phyloP scores from a whole-genome alignment of 2,329 filamentous ascomycete species.

The Colletotrichum sp. region DNA sequence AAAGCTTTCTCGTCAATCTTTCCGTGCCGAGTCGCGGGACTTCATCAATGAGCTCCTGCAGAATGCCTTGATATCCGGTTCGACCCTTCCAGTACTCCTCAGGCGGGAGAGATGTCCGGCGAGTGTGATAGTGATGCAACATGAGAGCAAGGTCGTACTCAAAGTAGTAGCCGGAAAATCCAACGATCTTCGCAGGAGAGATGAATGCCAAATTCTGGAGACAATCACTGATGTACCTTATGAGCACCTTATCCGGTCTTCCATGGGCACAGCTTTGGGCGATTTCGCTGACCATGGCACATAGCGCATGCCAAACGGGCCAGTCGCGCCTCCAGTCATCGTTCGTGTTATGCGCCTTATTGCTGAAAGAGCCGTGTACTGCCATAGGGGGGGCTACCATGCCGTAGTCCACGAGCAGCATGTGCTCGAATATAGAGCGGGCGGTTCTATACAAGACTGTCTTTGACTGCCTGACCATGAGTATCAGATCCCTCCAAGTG shows the following conservation, averaged over 20 bases:
- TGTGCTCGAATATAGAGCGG: rapidly evolving
- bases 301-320: rapidly evolving
- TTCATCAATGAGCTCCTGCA: neutral
- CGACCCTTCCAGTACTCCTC: rapidly evolving
- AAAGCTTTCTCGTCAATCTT: neutral
- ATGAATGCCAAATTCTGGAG: too few species aligned
- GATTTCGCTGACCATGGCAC: neutral
- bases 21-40: rapidly evolving
- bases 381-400: rapidly evolving
- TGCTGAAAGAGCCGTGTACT: too few species aligned
- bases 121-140: neutral
- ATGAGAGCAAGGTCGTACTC: neutral
- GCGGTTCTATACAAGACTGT: too few species aligned
- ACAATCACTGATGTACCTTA: too few species aligned
- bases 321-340: neutral
- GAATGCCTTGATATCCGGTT: neutral
- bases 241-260: too few species aligned
- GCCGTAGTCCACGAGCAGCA: neutral
- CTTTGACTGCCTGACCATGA: rapidly evolving
- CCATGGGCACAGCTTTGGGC: neutral
- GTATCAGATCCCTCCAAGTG: rapidly evolving
- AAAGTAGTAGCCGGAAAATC: too few species aligned
- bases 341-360: too few species aligned
- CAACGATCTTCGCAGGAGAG: too few species aligned
- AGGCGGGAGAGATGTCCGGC: rapidly evolving